Evolutionary conservation across 2,329 filamentous ascomycete genomes (phyloP).

Genomic region (Microdochium nivale): DNA sequence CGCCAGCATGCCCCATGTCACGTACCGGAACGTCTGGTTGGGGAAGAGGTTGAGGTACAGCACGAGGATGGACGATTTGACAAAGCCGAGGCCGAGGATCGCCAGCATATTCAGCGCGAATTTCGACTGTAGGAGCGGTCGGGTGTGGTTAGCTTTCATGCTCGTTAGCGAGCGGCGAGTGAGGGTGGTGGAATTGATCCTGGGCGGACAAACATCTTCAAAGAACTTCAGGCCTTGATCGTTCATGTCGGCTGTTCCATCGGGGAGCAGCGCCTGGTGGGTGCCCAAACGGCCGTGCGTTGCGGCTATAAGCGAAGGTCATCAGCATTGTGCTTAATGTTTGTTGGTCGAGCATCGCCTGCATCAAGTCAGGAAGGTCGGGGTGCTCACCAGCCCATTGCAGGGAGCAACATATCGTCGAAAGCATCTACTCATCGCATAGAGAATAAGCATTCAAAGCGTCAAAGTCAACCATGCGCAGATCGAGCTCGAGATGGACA

Average conservation of each 20-base stretch:
- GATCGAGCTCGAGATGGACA: neutral
- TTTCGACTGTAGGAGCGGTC: conserved; percentile 6
- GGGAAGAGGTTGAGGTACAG: conserved; percentile 12
- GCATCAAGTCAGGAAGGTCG: neutral
- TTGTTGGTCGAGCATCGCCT: neutral
- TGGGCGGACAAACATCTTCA: conserved; percentile 8
- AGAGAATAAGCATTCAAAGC: neutral
- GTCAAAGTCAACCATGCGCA: neutral
- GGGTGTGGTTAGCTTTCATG: neutral
- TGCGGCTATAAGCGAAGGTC: conserved; percentile 5
- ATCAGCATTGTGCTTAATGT: neutral
- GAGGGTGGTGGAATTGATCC: neutral
- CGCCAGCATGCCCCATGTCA: conserved; percentile 6
- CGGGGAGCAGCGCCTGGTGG: conserved; percentile 7
- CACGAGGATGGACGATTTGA: conserved; percentile 11
- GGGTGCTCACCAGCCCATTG: neutral
- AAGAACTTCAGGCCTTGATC: conserved; percentile 11
- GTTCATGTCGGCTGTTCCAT: conserved; percentile 9
- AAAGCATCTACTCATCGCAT: neutral
- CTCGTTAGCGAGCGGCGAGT: neutral
- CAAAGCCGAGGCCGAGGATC: conserved; percentile 9
- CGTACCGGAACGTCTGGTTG: conserved; percentile 6
- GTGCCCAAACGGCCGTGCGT: conserved; percentile 10
- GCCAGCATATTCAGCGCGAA: conserved; percentile 11
- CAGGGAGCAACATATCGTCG: neutral